A percentile compares a stretch with the other conserved stretches of the same genome.
Evolutionary conservation across 2,329 filamentous ascomycete species (phyloP).

Genomic region (Emmonsiellopsis sp.): DNA sequence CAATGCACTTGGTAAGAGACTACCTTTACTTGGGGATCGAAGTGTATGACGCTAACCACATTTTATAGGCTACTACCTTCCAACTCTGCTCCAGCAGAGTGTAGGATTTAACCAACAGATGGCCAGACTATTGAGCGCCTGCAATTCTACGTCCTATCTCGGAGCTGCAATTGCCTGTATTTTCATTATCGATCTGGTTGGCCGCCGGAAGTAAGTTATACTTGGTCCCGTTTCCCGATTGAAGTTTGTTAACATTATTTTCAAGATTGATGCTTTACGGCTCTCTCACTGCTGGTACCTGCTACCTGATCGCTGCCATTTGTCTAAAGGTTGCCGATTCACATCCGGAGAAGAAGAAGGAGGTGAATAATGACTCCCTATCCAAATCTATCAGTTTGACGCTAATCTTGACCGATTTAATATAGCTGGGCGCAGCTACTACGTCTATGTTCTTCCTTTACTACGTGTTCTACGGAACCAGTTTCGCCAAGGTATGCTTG

Average conservation of each 20-base stretch:
- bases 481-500: conserved; percentile 5
- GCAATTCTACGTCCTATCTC: conserved; percentile 12
- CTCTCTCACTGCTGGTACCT: conserved; percentile 9
- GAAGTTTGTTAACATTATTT: neutral
- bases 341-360: conserved; percentile 6
- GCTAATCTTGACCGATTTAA: neutral
- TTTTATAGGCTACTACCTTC: conserved; percentile 8
- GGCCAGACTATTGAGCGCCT: conserved; percentile 9
- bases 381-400: neutral
- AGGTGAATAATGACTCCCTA: neutral
- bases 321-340: conserved; percentile 8
- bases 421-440: conserved; percentile 5
- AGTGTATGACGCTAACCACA: neutral
- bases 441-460: conserved; percentile 11
- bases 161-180: conserved; percentile 8
- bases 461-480: conserved; percentile 13
- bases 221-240: neutral
- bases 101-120: conserved; percentile 9
- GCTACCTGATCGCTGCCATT: conserved; percentile 9
- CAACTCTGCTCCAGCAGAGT: conserved; percentile 8
- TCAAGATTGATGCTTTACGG: conserved; percentile 12
- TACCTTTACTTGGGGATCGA: conserved; percentile 19
- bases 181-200: conserved; percentile 12
- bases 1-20: conserved; percentile 25
- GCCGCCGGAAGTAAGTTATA: conserved; percentile 10